phyloP scores from a whole-genome alignment of 2,329 filamentous ascomycete species.

The Canariomyces notabilis region DNA sequence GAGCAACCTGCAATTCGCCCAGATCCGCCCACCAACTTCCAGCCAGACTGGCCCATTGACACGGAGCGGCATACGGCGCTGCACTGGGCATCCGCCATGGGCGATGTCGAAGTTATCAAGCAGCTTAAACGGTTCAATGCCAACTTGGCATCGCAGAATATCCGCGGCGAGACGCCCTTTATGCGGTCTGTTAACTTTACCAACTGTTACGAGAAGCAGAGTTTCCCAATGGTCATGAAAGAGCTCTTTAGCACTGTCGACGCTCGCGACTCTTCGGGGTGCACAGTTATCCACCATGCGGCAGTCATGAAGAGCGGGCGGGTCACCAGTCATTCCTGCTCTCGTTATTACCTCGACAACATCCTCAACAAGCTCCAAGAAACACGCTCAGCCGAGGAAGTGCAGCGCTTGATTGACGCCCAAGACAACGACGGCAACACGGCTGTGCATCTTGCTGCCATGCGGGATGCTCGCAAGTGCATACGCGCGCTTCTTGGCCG shows the following conservation, averaged over 20 bases:
- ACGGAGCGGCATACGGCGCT: conserved; percentile 87
- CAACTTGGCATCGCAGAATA: conserved; percentile 64
- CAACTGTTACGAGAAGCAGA: conserved; percentile 91
- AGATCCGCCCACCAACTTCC: conserved; percentile 77
- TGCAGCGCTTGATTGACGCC: conserved; percentile 73
- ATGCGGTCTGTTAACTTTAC: conserved; percentile 95
- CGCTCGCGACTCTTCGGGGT: conserved; percentile 71
- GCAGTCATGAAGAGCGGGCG: conserved; percentile 81
- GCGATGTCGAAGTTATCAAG: conserved; percentile 85
- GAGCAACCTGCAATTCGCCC: conserved; percentile 68
- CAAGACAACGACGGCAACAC: conserved; percentile 88
- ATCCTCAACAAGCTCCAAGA: conserved; percentile 84
- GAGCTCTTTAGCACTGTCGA: conserved; percentile 79
- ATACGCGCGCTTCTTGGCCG: conserved; percentile 74
- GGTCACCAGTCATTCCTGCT: conserved; percentile 76
- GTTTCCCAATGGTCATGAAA: conserved; percentile 78
- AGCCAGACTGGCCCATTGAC: conserved; percentile 89
- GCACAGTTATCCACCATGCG: conserved; percentile 91
- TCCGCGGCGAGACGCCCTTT: conserved; percentile 78
- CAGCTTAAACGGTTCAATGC: conserved; percentile 80
- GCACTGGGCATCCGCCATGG: conserved; percentile 98
- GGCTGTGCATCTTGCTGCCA: conserved; percentile 67
- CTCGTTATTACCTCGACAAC: conserved; percentile 88
- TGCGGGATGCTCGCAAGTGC: conserved; percentile 83
- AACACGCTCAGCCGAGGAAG: conserved; percentile 66